Base-by-base conservation (phyloP, 176 grass and related monocot genomes). In the Cenchrus purpureus region DNA sequence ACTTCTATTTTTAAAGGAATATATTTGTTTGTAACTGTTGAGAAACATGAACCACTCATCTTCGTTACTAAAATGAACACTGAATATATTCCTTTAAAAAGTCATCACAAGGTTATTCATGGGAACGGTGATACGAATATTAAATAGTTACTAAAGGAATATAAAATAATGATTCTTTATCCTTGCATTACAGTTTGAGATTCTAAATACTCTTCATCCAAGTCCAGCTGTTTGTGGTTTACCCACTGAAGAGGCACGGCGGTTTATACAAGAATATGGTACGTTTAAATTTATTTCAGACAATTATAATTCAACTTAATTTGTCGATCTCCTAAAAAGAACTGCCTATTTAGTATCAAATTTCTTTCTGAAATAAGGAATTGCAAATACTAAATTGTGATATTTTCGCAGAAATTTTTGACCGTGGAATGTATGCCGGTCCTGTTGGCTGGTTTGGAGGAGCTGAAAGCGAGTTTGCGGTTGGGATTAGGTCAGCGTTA, bases 361-460 rank as follows among this genome's bases (percentile, higher is more conserved):
- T 11, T 12, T 22, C 10, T 12, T 52, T 65, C 29, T 11, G 2
- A 32, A 66, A 67, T 60, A 54, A 54, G 9, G 44, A 45, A 51
- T 25, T 19, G 4, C 63, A 51, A 73, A 78, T 65, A 34, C 34
- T 76, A 61, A 48, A 4, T 51, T 66, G 2, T 55, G 40, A 84
- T 73, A 0, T 65, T 11, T 0, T 42, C 17, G 6, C 78, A 96
- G 97, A 96, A 89, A 94, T 92, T 83, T 99, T 99, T 29, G 93
- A 94, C 89, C 88, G 93, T 79, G 97, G 97, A 79, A 96, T 99
- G 97, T 99, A 99, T 68, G 91, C 89, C 64, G 91, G 93, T 72
- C 97, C 97, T 66, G 90, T 99, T 62, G 93, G 97, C 74, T 99
- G 93, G 93, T 96, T 99, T 81, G 97, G 97, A 71, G 97, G 97